phyloP scores from a whole-genome alignment of 257 asterid species.

The Pogostemon cablin region DNA sequence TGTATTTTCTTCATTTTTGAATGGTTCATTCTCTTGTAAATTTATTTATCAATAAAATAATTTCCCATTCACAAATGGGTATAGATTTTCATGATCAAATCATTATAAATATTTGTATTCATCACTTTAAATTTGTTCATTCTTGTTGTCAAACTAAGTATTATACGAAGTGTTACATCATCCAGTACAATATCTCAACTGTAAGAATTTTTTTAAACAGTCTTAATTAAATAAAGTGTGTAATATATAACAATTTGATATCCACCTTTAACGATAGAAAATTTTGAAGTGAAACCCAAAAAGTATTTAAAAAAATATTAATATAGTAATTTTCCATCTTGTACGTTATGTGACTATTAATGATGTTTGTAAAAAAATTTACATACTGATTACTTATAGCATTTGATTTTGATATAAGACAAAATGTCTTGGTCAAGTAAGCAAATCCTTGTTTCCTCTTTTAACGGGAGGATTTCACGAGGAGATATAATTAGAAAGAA shows the following conservation, averaged over 20 bases:
- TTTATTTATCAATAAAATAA: too few relatives aligned
- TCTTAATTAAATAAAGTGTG: not conserved
- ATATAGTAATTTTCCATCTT: not conserved
- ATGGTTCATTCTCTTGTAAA: too few relatives aligned
- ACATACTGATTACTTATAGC: conserved; percentile 6
- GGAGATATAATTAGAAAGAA: too few relatives aligned
- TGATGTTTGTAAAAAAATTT: not conserved
- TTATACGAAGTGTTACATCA: too few relatives aligned
- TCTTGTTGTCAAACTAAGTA: too few relatives aligned
- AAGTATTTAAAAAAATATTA: not conserved
- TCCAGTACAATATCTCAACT: too few relatives aligned
- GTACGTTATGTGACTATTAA: not conserved
- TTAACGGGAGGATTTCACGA: not conserved
- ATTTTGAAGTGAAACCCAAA: not conserved
- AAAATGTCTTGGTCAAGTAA: conserved; percentile 13
- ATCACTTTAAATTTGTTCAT: too few relatives aligned
- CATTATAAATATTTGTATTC: too few relatives aligned
- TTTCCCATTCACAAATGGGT: too few relatives aligned
- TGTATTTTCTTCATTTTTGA: too few relatives aligned
- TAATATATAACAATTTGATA: too few relatives aligned
- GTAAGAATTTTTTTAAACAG: not conserved
- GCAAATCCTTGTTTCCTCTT: conserved; percentile 1
- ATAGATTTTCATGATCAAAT: too few relatives aligned
- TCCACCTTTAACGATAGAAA: not conserved
- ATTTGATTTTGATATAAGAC: not conserved